Evolutionary conservation across 495 filamentous ascomycete genomes (phyloP).

Genomic region (Neurospora cerealis): DNA sequence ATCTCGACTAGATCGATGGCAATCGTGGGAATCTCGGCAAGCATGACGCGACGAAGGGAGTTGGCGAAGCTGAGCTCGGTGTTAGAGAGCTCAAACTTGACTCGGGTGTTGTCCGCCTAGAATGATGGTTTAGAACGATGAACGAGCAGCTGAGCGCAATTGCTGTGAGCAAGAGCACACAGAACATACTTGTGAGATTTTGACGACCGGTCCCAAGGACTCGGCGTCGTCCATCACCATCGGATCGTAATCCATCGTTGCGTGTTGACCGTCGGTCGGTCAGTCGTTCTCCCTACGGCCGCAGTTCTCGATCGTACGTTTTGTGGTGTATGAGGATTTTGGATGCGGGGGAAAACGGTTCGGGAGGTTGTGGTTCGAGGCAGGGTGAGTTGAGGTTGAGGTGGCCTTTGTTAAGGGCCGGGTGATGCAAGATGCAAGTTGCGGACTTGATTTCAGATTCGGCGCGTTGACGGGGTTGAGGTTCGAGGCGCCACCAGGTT

Average conservation of each 20-base stretch:
- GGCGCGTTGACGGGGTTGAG: not conserved
- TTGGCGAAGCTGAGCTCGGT: slow-evolving; percentile 87
- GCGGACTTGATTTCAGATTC: not conserved
- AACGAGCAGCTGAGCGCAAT: not conserved
- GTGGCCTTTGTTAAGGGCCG: not conserved
- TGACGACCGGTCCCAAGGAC: slow-evolving; percentile 55
- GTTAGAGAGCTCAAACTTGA: slow-evolving; percentile 73
- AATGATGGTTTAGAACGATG: slow-evolving; percentile 4
- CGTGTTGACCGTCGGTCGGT: not conserved
- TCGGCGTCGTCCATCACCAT: slow-evolving; percentile 53
- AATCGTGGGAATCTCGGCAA: slow-evolving; percentile 90
- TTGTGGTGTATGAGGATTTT: not conserved
- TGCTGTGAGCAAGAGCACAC: slow-evolving; percentile 5
- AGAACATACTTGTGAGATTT: slow-evolving; percentile 54
- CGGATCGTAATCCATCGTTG: slow-evolving; percentile 55
- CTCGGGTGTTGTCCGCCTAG: slow-evolving; percentile 57
- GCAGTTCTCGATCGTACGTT: not conserved
- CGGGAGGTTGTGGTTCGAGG: not conserved
- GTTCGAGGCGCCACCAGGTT: not conserved
- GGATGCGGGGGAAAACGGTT: not conserved
- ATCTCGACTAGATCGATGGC: slow-evolving; percentile 93
- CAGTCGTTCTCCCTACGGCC: not conserved
- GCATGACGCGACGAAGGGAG: slow-evolving; percentile 82
- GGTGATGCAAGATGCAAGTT: not conserved
- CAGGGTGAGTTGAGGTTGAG: not conserved